phyloP scores from a whole-genome alignment of 139 green algal genomes.

The Tetraselmis striata region DNA sequence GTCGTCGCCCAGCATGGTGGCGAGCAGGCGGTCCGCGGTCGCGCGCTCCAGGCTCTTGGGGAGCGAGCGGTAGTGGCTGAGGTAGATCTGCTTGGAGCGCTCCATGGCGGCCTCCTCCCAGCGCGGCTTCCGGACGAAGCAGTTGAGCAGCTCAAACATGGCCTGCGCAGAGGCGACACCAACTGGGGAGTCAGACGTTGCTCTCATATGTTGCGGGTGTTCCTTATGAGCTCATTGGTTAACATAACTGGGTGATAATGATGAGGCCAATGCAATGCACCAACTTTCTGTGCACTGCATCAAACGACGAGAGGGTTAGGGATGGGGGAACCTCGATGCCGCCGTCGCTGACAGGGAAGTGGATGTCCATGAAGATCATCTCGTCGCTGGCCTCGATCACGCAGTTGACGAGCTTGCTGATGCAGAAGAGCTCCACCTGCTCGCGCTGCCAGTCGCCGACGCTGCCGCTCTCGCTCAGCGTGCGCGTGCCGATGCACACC shows the following conservation, averaged over 20 bases:
- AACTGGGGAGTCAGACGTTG: too few relatives aligned
- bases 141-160: conserved; percentile 53
- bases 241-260: background rate
- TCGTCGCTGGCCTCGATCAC: conserved; percentile 92
- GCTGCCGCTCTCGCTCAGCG: conserved; percentile 74
- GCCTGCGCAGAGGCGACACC: conserved; percentile 15
- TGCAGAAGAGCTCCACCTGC: conserved; percentile 92
- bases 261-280: background rate
- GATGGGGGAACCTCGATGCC: conserved; percentile 6
- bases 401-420: conserved; percentile 91
- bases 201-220: background rate
- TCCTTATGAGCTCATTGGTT: background rate
- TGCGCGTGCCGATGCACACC: conserved; percentile 62
- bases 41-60: conserved; percentile 82
- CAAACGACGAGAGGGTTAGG: conserved; percentile 29
- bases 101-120: conserved; percentile 67
- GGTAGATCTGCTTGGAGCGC: conserved; percentile 73
- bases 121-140: conserved; percentile 41
- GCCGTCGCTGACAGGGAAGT: conserved; percentile 62
- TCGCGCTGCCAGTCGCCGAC: conserved; percentile 75
- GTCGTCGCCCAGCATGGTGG: conserved; percentile 76
- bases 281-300: too few relatives aligned
- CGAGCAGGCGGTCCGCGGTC: conserved; percentile 71
- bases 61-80: conserved; percentile 59
- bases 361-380: conserved; percentile 90